A percentile compares a stretch with the other conserved stretches of the same genome.
These are phyloP conservation scores for Kluyveromyces wickerhamii DNA, from an alignment of 805 yeast genomes.

Conservation along the genomic window DNA sequence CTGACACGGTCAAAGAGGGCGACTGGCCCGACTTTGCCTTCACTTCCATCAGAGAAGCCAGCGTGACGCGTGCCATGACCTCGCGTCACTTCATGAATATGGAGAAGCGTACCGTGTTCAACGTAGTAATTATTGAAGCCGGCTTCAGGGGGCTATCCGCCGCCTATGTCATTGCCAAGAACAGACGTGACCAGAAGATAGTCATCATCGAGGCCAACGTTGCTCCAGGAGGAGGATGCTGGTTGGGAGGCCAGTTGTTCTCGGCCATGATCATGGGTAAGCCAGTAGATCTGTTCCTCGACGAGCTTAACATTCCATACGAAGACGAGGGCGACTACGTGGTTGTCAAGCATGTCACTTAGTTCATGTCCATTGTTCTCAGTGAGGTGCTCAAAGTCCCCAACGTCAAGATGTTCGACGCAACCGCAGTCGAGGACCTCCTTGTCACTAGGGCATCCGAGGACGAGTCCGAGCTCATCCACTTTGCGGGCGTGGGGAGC, in stretches of 20 bases:
- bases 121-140: slow-evolving; percentile 68
- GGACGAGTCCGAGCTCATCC: slow-evolving; percentile 42
- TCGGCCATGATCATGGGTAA: slow-evolving; percentile 75
- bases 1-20: slow-evolving; percentile 26
- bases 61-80: slow-evolving; percentile 77
- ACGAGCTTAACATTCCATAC: slow-evolving; percentile 54
- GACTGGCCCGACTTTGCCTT: slow-evolving; percentile 66
- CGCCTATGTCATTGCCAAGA: slow-evolving; percentile 63
- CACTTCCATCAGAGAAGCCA: slow-evolving; percentile 68
- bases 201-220: slow-evolving; percentile 68
- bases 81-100: slow-evolving; percentile 62
- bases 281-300: slow-evolving; percentile 64
- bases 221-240: slow-evolving; percentile 76
- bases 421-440: slow-evolving; percentile 75
- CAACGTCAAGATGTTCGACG: slow-evolving; percentile 69
- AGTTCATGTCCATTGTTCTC: slow-evolving; percentile 62
- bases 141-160: slow-evolving; percentile 73
- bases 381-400: slow-evolving; percentile 65
- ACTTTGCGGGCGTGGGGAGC: slow-evolving; percentile 74
- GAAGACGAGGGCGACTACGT: slow-evolving; percentile 78
- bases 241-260: slow-evolving; percentile 71
- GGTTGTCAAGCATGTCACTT: slow-evolving; percentile 74
- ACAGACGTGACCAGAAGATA: slow-evolving; percentile 67
- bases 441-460: slow-evolving; percentile 63
- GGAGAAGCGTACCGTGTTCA: slow-evolving; percentile 68